Percentiles rank a stretch among this genome's conserved stretches.
phyloP scores from a whole-genome alignment of 345 rosid species.

The Bretschneidera sinensis region DNA sequence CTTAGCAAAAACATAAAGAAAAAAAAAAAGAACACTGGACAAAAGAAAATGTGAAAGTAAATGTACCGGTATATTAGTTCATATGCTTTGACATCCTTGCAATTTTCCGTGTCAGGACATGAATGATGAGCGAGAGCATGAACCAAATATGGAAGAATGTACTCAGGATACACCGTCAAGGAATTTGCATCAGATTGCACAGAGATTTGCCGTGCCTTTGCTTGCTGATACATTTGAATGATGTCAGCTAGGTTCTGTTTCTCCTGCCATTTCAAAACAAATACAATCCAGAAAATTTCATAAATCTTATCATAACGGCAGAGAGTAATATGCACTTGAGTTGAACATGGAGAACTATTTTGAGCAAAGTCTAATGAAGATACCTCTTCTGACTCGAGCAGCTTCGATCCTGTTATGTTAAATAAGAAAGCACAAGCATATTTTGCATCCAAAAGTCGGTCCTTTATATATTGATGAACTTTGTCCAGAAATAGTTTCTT shows the following conservation, averaged over 20 bases:
- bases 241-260: slow-evolving; percentile 79
- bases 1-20: no score
- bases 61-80: slow-evolving; percentile 71
- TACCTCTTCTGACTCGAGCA: slow-evolving; percentile 74
- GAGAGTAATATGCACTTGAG: neutral
- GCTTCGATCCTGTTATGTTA: slow-evolving; percentile 38
- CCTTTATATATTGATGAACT: slow-evolving; percentile 90
- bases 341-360: neutral
- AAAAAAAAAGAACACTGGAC: no score
- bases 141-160: slow-evolving; percentile 64
- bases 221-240: slow-evolving; percentile 73
- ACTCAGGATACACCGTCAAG: slow-evolving; percentile 50
- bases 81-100: slow-evolving; percentile 81
- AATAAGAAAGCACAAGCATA: slow-evolving; percentile 84
- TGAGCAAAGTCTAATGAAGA: slow-evolving; percentile 13
- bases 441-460: slow-evolving; percentile 75
- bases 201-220: slow-evolving; percentile 67
- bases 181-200: slow-evolving; percentile 60
- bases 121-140: slow-evolving; percentile 85
- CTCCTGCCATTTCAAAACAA: slow-evolving; percentile 57
- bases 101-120: slow-evolving; percentile 69
- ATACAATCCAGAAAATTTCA: slow-evolving; percentile 1
- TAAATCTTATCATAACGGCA: neutral
- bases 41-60: neutral
- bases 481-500: slow-evolving; percentile 68